Conservation (phyloP, 129 eudicot species). For the Helianthus tuberosus region DNA sequence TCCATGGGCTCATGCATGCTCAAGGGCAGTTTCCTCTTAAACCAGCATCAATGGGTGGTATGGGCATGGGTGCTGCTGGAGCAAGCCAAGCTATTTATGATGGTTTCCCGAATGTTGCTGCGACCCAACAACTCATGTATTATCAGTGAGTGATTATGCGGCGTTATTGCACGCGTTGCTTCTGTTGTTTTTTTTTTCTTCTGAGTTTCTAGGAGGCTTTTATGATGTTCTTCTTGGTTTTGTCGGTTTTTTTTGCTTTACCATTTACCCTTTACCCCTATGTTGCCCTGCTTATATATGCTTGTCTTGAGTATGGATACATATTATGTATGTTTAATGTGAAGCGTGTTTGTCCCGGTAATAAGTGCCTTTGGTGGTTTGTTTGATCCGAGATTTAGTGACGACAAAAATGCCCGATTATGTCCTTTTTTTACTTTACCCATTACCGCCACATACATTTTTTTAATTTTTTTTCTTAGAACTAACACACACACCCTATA, state of each 20-base stretch:
- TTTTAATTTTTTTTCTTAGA: too few relatives aligned
- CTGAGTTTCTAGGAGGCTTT: slow-evolving; percentile 27
- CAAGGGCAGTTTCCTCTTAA: slow-evolving; percentile 68
- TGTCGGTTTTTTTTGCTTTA: neutral
- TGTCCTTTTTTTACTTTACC: too few relatives aligned
- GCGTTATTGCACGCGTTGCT: slow-evolving; percentile 15
- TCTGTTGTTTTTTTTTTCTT: neutral
- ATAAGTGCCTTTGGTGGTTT: slow-evolving; percentile 6
- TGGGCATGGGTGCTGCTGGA: slow-evolving; percentile 57
- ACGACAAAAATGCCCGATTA: neutral
- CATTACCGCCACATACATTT: too few relatives aligned
- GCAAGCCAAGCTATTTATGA: slow-evolving; percentile 94
- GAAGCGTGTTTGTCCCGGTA: slow-evolving; percentile 17
- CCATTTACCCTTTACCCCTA: slow-evolving; percentile 2
- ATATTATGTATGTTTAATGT: slow-evolving; percentile 32
- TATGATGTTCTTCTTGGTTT: slow-evolving; percentile 20
- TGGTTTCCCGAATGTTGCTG: slow-evolving; percentile 81
- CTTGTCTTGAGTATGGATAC: slow-evolving; percentile 27
- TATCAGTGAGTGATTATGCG: slow-evolving; percentile 61
- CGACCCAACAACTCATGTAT: slow-evolving; percentile 97
- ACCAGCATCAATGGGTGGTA: slow-evolving; percentile 30
- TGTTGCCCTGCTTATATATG: slow-evolving; percentile 31
- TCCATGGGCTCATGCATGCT: slow-evolving; percentile 54
- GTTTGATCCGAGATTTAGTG: neutral
- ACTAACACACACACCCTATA: too few relatives aligned